phyloP scores from a whole-genome alignment of 106 monocot genomes.

The Acorus calamus region DNA sequence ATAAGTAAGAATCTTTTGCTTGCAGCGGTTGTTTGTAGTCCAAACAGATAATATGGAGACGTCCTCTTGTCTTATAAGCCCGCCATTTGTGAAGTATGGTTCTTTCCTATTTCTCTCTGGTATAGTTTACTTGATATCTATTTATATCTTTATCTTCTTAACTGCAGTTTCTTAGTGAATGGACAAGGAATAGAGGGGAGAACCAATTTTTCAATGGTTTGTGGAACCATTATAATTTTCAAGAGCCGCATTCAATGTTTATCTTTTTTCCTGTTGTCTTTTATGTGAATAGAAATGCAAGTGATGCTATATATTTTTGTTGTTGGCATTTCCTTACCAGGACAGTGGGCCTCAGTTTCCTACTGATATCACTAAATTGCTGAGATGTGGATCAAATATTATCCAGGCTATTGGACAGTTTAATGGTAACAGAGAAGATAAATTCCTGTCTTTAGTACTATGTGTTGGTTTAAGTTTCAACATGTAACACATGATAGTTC shows the following conservation, averaged over 20 bases:
- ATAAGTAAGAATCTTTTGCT: too few relatives aligned
- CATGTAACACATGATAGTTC: background rate
- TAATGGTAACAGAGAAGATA: constrained; percentile 32
- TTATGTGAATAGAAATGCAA: background rate
- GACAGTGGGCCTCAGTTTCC: constrained; percentile 81
- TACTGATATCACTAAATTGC: constrained; percentile 85
- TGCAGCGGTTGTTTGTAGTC: constrained; percentile 49
- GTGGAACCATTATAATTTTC: background rate
- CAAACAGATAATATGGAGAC: constrained; percentile 42
- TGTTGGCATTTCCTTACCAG: constrained; percentile 21
- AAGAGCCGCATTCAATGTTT: background rate
- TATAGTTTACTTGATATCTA: background rate
- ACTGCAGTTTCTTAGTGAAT: constrained; percentile 62
- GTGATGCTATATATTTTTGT: background rate
- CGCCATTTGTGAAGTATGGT: constrained; percentile 45
- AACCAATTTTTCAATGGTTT: constrained; percentile 43
- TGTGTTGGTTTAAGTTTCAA: background rate
- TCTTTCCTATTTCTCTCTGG: background rate
- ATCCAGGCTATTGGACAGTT: constrained; percentile 79
- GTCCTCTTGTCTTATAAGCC: constrained; percentile 51
- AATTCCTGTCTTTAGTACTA: background rate
- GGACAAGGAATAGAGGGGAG: constrained; percentile 84
- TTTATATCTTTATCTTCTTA: constrained; percentile 1
- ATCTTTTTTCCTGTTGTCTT: background rate
- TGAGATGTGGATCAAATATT: constrained; percentile 83